Evolutionary conservation across 306 rosid species (phyloP).

Genomic region (Cicer bijugum): DNA sequence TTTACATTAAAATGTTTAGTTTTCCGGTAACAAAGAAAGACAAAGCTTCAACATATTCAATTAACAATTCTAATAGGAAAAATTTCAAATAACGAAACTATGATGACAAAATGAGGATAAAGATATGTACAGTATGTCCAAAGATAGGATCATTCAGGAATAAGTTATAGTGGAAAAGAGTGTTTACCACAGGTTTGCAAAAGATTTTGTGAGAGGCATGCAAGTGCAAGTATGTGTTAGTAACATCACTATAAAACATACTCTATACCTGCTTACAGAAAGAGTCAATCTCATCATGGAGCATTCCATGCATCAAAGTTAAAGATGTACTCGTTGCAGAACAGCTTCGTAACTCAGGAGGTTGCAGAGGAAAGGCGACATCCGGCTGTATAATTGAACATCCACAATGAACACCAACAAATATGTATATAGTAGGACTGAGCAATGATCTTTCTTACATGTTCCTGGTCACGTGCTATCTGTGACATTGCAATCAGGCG

Average conservation of each 20-base stretch:
- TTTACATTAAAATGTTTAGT: constrained; percentile 37
- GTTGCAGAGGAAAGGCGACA: constrained; percentile 82
- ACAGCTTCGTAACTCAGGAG: constrained; percentile 68
- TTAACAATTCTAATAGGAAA: constrained; percentile 35
- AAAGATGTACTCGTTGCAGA: constrained; percentile 60
- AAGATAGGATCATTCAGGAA: constrained; percentile 11
- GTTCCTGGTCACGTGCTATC: constrained; percentile 90
- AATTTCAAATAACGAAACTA: background rate
- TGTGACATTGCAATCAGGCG: constrained; percentile 88
- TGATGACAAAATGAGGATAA: constrained; percentile 17
- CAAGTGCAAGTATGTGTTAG: constrained; percentile 27
- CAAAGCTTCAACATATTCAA: constrained; percentile 30
- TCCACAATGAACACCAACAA: constrained; percentile 39
- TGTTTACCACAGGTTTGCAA: constrained; percentile 35
- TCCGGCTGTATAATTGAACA: constrained; percentile 75
- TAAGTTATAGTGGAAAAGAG: constrained; percentile 9
- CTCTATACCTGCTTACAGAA: constrained; percentile 74
- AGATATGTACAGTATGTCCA: constrained; percentile 15
- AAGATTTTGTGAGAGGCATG: constrained; percentile 3
- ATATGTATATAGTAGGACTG: constrained; percentile 25
- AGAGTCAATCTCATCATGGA: constrained; percentile 82
- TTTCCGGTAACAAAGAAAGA: constrained; percentile 35
- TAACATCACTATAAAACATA: constrained; percentile 29
- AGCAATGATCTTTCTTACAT: constrained; percentile 58
- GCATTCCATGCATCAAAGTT: constrained; percentile 70